Evolutionary conservation across 331 rosid species (phyloP).

Genomic region (Quercus phellos): DNA sequence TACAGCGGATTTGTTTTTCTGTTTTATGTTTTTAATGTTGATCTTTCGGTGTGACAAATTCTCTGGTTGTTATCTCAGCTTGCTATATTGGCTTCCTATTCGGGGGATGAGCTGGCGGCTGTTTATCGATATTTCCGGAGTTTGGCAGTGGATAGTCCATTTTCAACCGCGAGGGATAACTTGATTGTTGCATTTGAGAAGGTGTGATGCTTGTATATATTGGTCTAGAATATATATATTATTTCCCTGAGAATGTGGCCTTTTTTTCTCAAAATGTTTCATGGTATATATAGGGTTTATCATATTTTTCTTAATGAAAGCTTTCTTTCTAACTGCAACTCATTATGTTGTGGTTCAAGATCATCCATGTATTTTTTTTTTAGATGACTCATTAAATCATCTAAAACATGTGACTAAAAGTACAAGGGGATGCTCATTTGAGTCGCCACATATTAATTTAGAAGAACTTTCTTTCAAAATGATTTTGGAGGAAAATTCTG

Average conservation of each 20-base stretch:
- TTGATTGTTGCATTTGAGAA: slow-evolving; percentile 93
- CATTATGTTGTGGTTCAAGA: too few relatives aligned
- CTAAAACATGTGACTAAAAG: too few relatives aligned
- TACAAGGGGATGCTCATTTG: too few relatives aligned
- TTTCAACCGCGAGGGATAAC: slow-evolving; percentile 93
- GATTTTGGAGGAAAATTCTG: too few relatives aligned
- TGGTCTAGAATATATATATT: neutral
- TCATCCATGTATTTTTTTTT: too few relatives aligned
- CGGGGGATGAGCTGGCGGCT: slow-evolving; percentile 72
- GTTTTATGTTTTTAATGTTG: neutral
- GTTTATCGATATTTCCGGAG: slow-evolving; percentile 93
- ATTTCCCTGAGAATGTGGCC: neutral
- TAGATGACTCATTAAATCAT: too few relatives aligned
- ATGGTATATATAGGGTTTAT: neutral
- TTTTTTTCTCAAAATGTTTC: neutral
- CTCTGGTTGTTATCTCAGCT: slow-evolving; percentile 48
- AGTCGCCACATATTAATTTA: too few relatives aligned
- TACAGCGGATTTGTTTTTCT: neutral
- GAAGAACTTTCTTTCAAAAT: too few relatives aligned
- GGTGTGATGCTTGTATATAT: slow-evolving; percentile 37
- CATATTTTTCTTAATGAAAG: neutral
- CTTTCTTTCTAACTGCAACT: too few relatives aligned
- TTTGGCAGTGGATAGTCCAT: slow-evolving; percentile 83
- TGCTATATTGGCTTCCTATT: slow-evolving; percentile 90
- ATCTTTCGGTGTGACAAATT: slow-evolving; percentile 4